phyloP scores from a whole-genome alignment of 2,329 filamentous ascomycete genomes.

The Cercospora beticola region DNA sequence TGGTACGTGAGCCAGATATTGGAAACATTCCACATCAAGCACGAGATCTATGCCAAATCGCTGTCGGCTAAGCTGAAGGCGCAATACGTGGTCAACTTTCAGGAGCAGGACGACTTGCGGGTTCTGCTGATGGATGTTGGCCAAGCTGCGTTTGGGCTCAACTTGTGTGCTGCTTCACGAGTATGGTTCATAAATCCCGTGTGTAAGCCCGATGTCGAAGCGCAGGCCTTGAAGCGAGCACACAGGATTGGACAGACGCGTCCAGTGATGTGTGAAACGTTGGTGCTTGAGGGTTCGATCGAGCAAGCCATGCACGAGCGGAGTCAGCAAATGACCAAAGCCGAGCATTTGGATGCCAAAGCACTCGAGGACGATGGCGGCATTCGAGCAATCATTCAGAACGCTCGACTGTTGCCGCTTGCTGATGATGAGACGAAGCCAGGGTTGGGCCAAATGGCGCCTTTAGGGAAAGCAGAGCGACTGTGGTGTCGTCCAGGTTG shows the following conservation, averaged over 20 bases:
- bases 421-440: constrained; percentile 35
- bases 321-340: constrained; percentile 69
- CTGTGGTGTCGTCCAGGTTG: constrained; percentile 46
- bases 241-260: constrained; percentile 81
- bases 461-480: constrained; percentile 43
- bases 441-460: constrained; percentile 43
- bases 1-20: constrained; percentile 82
- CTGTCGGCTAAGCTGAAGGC: constrained; percentile 63
- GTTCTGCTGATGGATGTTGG: constrained; percentile 90
- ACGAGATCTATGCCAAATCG: constrained; percentile 66
- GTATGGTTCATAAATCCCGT: constrained; percentile 90
- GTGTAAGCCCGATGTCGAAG: constrained; percentile 78
- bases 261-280: constrained; percentile 79
- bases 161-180: constrained; percentile 77
- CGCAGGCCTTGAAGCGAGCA: constrained; percentile 86
- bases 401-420: constrained; percentile 52
- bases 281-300: constrained; percentile 75
- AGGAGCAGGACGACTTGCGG: constrained; percentile 65
- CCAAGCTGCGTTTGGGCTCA: constrained; percentile 83
- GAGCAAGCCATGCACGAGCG: constrained; percentile 81
- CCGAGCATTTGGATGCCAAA: constrained; percentile 56
- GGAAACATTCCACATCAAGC: constrained; percentile 66
- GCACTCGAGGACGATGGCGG: constrained; percentile 58
- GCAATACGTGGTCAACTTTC: constrained; percentile 77
- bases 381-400: constrained; percentile 60